phyloP scores from a whole-genome alignment of 495 filamentous ascomycete species.

The Talaromyces nanjingensis region DNA sequence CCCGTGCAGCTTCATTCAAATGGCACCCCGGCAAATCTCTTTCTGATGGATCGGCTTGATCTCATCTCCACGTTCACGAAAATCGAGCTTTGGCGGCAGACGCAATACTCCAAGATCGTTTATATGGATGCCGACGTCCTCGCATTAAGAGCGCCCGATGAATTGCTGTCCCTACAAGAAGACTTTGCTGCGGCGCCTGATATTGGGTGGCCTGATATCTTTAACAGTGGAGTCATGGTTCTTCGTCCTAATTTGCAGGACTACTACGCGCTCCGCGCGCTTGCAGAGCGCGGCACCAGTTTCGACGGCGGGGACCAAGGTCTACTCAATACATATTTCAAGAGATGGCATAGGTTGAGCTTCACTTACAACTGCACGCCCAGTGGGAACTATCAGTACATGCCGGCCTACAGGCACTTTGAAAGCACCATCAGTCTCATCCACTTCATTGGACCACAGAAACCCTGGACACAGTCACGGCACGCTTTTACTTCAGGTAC shows the following conservation, averaged over 20 bases:
- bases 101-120: conserved; percentile 81
- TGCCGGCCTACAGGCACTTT: conserved; percentile 90
- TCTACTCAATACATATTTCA: conserved; percentile 90
- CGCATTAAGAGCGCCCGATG: conserved; percentile 79
- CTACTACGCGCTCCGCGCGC: conserved; percentile 73
- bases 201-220: conserved; percentile 96
- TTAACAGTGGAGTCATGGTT: conserved; percentile 95
- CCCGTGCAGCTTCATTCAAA: conserved; percentile 74
- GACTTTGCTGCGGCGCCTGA: conserved; percentile 89
- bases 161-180: conserved; percentile 72
- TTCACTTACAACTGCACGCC: conserved; percentile 97
- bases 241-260: conserved; percentile 80
- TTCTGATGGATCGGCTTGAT: conserved; percentile 86
- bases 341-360: conserved; percentile 77
- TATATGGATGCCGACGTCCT: conserved; percentile 92
- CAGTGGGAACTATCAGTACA: conserved; percentile 88
- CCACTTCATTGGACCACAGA: conserved; percentile 88
- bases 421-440: conserved; percentile 78
- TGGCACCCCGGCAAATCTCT: conserved; percentile 70
- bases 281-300: conserved; percentile 79
- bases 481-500: conserved; percentile 46
- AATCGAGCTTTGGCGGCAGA: conserved; percentile 88
- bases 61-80: conserved; percentile 92
- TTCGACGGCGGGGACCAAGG: conserved; percentile 98
- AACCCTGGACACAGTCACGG: conserved; percentile 78